phyloP scores from a whole-genome alignment of 202 grass and related monocot genomes.

The Cymbopogon flexuosus region DNA sequence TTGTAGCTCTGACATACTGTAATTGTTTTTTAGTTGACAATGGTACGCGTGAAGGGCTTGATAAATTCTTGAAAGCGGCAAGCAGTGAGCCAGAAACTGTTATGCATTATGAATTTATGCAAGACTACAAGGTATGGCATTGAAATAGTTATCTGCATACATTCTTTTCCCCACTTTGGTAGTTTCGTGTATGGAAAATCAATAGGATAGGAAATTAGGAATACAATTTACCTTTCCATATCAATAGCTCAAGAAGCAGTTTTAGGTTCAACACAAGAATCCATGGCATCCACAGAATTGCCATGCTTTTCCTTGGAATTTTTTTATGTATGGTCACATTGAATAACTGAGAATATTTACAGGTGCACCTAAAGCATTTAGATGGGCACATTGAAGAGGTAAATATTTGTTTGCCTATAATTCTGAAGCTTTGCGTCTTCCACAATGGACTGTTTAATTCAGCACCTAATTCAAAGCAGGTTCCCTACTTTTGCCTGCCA shows the following conservation, averaged over 20 bases:
- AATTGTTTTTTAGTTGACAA: conserved; percentile 64
- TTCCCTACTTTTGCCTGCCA: conserved; percentile 89
- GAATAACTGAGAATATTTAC: conserved; percentile 33
- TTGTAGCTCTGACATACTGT: conserved; percentile 17
- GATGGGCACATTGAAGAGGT: conserved; percentile 94
- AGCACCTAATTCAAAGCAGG: conserved; percentile 48
- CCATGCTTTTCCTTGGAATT: background rate
- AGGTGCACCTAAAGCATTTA: conserved; percentile 96
- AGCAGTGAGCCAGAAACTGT: conserved; percentile 86
- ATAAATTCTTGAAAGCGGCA: conserved; percentile 82
- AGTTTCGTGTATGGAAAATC: conserved; percentile 15
- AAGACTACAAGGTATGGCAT: conserved; percentile 76
- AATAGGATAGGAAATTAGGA: background rate
- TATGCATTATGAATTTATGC: conserved; percentile 95
- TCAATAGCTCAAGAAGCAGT: background rate
- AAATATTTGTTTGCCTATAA: conserved; percentile 17
- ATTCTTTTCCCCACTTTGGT: background rate
- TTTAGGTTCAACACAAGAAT: background rate
- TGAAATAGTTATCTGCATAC: background rate
- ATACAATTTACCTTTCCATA: conserved; percentile 1
- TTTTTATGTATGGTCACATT: background rate
- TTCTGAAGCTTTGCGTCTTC: conserved; percentile 4
- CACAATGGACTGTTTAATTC: background rate
- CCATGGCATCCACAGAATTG: background rate
- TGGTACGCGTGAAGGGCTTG: conserved; percentile 72